phyloP scores from a whole-genome alignment of 306 rosid genomes.

The Fagus crenata region DNA sequence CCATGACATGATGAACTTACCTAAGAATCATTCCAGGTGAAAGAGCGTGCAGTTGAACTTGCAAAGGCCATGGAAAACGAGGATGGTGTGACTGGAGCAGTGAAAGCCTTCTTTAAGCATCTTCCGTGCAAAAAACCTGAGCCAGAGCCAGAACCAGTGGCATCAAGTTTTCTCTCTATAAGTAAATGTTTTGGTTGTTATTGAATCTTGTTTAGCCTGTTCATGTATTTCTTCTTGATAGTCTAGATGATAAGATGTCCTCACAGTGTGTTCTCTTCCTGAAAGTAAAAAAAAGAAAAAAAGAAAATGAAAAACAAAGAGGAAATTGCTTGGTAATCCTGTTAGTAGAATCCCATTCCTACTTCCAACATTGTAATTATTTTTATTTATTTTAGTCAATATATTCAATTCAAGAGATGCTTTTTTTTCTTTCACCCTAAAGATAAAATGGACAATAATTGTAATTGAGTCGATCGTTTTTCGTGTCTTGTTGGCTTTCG shows the following conservation, averaged over 20 bases:
- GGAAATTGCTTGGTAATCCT: conserved; percentile 15
- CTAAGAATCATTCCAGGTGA: conserved; percentile 56
- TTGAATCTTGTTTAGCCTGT: conserved; percentile 31
- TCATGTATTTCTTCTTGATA: conserved; percentile 4
- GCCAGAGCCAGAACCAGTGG: conserved; percentile 43
- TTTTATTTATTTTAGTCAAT: conserved; percentile 21
- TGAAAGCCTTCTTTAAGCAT: conserved; percentile 93
- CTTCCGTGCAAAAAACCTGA: conserved; percentile 57
- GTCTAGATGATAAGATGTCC: conserved; percentile 15
- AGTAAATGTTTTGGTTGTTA: conserved; percentile 82
- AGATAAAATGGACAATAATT: no score
- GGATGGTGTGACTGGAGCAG: conserved; percentile 97
- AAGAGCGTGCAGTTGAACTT: conserved; percentile 70
- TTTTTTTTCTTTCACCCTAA: background rate
- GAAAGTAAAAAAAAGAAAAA: background rate
- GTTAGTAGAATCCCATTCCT: conserved; percentile 14
- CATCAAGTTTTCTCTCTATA: conserved; percentile 57
- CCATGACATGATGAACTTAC: conserved; percentile 9
- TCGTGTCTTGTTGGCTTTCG: no score
- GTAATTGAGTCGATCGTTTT: no score
- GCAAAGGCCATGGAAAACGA: conserved; percentile 91
- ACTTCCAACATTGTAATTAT: conserved; percentile 28
- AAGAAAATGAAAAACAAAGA: background rate
- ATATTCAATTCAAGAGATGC: conserved; percentile 18
- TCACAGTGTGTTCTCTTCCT: background rate